These are phyloP conservation scores for Gynandropsis gynandra DNA, from an alignment of 345 rosid species.

Conservation along the genomic window DNA sequence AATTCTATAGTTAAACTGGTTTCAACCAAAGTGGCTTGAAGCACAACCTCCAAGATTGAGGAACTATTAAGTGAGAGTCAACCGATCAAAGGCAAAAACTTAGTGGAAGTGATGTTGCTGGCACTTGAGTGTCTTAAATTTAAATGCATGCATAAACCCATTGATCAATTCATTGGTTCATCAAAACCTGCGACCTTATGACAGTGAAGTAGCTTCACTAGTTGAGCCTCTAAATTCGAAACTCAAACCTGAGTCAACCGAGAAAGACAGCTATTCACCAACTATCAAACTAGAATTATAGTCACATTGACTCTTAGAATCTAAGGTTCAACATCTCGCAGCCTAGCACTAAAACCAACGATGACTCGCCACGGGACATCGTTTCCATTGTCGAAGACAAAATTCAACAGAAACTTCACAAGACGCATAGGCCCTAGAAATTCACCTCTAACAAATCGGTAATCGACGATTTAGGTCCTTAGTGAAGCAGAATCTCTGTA, in stretches of 20 bases:
- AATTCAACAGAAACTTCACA: background rate
- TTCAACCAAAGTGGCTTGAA: slow-evolving; percentile 8
- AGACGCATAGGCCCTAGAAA: slow-evolving; percentile 4
- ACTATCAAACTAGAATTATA: background rate
- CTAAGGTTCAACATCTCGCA: slow-evolving; percentile 1
- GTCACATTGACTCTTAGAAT: slow-evolving; percentile 4
- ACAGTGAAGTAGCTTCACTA: slow-evolving; percentile 9
- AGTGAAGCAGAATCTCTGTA: slow-evolving; percentile 11
- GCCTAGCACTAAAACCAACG: slow-evolving; percentile 6
- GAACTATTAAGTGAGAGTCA: slow-evolving; percentile 4
- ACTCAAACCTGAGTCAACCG: background rate
- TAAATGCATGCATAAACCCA: background rate
- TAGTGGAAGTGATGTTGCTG: slow-evolving; percentile 4
- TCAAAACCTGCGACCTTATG: background rate
- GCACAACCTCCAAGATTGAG: background rate
- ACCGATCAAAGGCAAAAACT: slow-evolving; percentile 13
- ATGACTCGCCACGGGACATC: slow-evolving; percentile 1
- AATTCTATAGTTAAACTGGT: too few species aligned
- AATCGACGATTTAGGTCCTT: background rate
- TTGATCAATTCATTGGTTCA: slow-evolving; percentile 4
- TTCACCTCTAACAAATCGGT: background rate
- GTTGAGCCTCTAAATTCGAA: slow-evolving; percentile 7
- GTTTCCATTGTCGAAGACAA: background rate
- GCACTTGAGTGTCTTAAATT: background rate
- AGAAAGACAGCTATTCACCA: background rate